A percentile compares a stretch with the other conserved stretches of the same genome.
phyloP scores from a whole-genome alignment of 202 grass and related monocot genomes.

The Tripidium arundinaceum region DNA sequence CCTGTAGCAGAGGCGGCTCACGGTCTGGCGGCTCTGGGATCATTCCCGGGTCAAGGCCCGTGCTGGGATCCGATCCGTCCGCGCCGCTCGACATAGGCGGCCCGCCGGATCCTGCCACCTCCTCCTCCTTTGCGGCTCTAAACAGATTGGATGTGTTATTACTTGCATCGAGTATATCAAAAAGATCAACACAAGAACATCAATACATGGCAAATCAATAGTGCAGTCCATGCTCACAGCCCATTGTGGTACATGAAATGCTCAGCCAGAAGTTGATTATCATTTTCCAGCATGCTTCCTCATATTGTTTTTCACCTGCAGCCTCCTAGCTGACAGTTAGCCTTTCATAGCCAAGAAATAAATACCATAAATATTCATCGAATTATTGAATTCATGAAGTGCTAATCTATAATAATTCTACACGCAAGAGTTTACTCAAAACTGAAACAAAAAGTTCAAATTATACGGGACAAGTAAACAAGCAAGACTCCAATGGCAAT shows the following conservation, averaged over 20 bases:
- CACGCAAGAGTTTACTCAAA: too few relatives aligned
- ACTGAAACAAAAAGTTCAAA: too few relatives aligned
- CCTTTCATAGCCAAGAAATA: not conserved
- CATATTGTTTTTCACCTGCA: not conserved
- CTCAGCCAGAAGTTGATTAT: not conserved
- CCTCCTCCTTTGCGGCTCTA: too few relatives aligned
- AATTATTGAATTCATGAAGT: conserved; percentile 6
- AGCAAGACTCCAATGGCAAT: too few relatives aligned
- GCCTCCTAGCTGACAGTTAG: not conserved
- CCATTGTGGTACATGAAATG: not conserved
- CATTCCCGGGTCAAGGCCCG: too few relatives aligned
- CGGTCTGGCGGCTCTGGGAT: too few relatives aligned
- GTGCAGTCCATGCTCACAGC: not conserved
- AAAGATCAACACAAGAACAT: not conserved
- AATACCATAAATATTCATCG: not conserved
- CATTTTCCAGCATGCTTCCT: not conserved
- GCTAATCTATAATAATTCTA: not conserved
- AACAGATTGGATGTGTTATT: not conserved
- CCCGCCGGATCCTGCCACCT: too few relatives aligned
- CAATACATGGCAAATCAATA: not conserved
- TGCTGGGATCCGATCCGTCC: too few relatives aligned
- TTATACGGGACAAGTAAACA: too few relatives aligned
- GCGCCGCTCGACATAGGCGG: too few relatives aligned
- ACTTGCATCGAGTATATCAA: not conserved
- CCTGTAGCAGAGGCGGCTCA: too few relatives aligned